Base-by-base conservation (phyloP, 441 rosid species). In the Pelargonium myrrhifolium region DNA sequence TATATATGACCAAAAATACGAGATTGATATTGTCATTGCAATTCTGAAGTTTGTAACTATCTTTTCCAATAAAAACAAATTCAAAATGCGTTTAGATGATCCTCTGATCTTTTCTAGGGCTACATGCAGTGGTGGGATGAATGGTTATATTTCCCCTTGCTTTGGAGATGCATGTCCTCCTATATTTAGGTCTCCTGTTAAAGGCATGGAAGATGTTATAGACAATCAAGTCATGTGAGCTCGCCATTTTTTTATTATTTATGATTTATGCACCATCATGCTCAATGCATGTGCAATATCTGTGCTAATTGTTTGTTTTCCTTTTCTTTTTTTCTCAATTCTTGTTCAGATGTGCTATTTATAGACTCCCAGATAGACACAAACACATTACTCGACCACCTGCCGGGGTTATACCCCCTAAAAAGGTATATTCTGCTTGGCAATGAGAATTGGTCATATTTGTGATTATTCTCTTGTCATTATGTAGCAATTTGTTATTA, bases 111-210 rank as follows among this genome's bases (percentile, higher is more conserved):
- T 66, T 66, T 63, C 78, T 82, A 70, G 73, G 80, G 70, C 68
- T 86, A 21, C 75, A 14, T 90, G 91, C 91, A 93, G 97, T 76
- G 92, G 85, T 71, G 97, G 92, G 68, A 89, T 93, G 97, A 89
- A 91, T 67, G 99, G 97, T 68, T 93, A 84, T 77, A 75, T 93
- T 72, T 84, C 84, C 42, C 90, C 90, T 45, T 91, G 92, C 71
- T 83, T 78, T 68, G 96, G 85, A 74, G 93, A 88, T 75, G 71
- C 89, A 64, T 90, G 85, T 63, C 96, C 96, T 64, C 87, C 93
- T 45, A 71, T 86, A 77, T 83, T 88, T 74, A 85, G 88, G 75
- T 91, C 99, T 70, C 96, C 97, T 6, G 79, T 93, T 40, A 74
- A 43, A 11, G 87, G 84, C 72, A 81, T 91, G 95, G 96, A 89